Evolutionary conservation across 805 yeast genomes (phyloP), one percentile per base, ranked within the genome.

Genomic region (Zygosaccharomyces bisporus): DNA sequence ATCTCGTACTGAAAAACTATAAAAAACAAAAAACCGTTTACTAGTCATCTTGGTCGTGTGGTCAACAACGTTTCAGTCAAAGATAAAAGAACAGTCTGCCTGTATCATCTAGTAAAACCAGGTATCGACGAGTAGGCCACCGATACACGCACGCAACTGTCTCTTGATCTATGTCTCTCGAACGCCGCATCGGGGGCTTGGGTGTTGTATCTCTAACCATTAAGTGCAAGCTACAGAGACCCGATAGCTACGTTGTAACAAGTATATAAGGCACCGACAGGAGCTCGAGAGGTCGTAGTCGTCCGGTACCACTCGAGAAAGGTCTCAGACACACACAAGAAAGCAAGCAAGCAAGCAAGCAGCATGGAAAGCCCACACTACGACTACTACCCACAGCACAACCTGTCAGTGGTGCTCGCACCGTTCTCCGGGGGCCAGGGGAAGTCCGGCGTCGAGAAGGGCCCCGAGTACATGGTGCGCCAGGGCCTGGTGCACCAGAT

Each of bases 381-480:
- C 72, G 77, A 79, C 49, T 80, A 71, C 60, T 76, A 75, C 57
- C 72, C 45, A 16, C 47, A 49, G 13, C 49, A 49, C 17, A 71
- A 76, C 41, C 77, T 81, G 29, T 76, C 88, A n/a, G 70, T 91
- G 43, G 78, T 93, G 48, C 73, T 82, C 14, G 97, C 96, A 0
- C 98, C 98, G 41, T 93, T 91, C 67, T 79, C 89, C 29, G 98
- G 97, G 18, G 99, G 99, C 49, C 99, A 91, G 66, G 90, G 88
- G 32, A 86, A 87, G 60, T 76, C 81, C 18, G 99, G 99, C 51
- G 97, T 91, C 31, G 99, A 91, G 60, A 75, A 79, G 40, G 99
- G 97, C 27, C 98, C 99, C n/a, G 76, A 80, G 47, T 83, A 79
- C 64, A 70, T 91, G 52, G 64, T 89, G 37, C 75, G 83, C 49